A percentile compares a stretch with the other conserved stretches of the same genome.
Conservation (phyloP, 352 stramenopile species). For the Discostella stelligera region DNA sequence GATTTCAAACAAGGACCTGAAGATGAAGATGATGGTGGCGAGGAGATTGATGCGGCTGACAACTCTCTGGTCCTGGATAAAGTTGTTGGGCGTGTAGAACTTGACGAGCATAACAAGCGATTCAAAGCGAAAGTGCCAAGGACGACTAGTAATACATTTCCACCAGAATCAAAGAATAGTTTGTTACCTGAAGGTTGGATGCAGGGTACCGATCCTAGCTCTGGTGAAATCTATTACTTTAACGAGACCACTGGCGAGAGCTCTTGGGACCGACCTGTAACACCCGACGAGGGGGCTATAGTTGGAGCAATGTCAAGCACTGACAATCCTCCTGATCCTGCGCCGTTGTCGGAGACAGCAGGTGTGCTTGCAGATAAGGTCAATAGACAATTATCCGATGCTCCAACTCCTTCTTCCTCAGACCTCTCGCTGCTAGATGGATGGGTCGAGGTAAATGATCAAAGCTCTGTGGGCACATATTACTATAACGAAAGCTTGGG, state of each 20-base stretch:
- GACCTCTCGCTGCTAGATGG: slow-evolving; percentile 27
- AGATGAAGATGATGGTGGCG: too few relatives aligned
- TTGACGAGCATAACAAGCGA: neutral
- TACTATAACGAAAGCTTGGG: slow-evolving; percentile 59
- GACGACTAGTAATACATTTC: neutral
- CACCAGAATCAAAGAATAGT: neutral
- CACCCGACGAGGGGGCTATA: neutral
- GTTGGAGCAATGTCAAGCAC: neutral
- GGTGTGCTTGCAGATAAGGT: neutral
- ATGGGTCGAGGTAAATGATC: slow-evolving; percentile 55
- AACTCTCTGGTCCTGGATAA: neutral
- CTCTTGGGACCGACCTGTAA: neutral
- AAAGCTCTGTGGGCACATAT: slow-evolving; percentile 48
- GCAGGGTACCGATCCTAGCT: slow-evolving; percentile 43
- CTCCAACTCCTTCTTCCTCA: neutral
- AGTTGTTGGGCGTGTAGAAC: neutral
- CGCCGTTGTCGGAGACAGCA: neutral
- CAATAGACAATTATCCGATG: neutral
- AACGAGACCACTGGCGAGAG: slow-evolving; percentile 22
- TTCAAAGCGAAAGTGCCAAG: slow-evolving; percentile 1
- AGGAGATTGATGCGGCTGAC: neutral
- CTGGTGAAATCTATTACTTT: slow-evolving; percentile 55
- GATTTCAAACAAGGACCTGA: neutral
- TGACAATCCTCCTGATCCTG: neutral
- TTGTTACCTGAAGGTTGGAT: slow-evolving; percentile 46